These are phyloP conservation scores for Lactarius hengduanensis DNA, from an alignment of 768 basidiomycete species.

Conservation along the genomic window DNA sequence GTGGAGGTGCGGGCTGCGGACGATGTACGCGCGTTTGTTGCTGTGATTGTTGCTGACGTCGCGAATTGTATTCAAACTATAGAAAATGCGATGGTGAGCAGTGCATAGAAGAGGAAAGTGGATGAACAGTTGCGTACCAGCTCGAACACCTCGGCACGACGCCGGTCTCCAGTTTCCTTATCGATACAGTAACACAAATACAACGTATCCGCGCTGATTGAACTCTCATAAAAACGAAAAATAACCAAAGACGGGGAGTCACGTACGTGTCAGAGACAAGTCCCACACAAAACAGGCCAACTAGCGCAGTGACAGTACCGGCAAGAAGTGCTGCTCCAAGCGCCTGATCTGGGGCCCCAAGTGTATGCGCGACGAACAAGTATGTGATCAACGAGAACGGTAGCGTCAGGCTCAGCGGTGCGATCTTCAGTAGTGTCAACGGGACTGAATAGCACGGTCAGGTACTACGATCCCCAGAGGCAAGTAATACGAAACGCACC, in stretches of 20 bases:
- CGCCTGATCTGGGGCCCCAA: constrained; percentile 67
- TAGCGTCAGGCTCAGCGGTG: constrained; percentile 76
- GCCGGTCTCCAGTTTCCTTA: constrained; percentile 50
- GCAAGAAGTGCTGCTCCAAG: constrained; percentile 73
- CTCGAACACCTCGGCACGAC: constrained; percentile 52
- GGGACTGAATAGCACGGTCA: constrained; percentile 42
- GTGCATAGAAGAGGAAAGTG: background rate
- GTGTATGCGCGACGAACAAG: constrained; percentile 83
- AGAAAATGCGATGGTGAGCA: background rate
- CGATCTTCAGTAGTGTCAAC: constrained; percentile 70
- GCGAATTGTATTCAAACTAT: constrained; percentile 28
- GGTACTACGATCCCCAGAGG: background rate
- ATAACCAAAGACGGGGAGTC: background rate
- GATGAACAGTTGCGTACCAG: constrained; percentile 43
- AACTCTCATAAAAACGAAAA: background rate
- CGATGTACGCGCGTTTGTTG: constrained; percentile 17
- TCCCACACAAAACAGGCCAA: constrained; percentile 80
- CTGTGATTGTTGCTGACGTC: constrained; percentile 14
- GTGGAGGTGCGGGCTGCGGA: constrained; percentile 11
- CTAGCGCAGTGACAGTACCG: constrained; percentile 76
- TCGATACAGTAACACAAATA: constrained; percentile 71
- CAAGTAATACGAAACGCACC: constrained; percentile 42
- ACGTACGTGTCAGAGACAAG: constrained; percentile 73
- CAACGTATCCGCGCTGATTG: constrained; percentile 55
- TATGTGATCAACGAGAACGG: constrained; percentile 83